Conservation (phyloP, 2,329 filamentous ascomycete species). For the Nemania diffusa region DNA sequence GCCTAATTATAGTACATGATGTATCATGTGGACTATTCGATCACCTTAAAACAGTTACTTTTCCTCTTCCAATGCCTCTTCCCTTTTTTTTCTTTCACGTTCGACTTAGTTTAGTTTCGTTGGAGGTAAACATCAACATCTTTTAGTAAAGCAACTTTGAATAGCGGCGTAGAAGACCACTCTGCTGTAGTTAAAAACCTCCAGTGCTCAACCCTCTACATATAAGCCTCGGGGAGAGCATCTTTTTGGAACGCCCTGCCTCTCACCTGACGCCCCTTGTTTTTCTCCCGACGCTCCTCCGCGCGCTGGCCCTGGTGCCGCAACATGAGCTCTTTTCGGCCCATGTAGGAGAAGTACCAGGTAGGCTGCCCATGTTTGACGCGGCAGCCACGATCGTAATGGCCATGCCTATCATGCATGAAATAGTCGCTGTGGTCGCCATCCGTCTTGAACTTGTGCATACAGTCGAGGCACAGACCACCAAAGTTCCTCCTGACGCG, state of each 20-base stretch:
- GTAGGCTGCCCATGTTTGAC: constrained; percentile 6
- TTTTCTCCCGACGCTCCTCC: neutral
- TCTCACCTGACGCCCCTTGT: neutral
- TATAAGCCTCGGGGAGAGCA: neutral
- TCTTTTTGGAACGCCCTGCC: neutral
- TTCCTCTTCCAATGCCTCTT: neutral
- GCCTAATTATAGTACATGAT: neutral
- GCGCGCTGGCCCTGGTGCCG: neutral
- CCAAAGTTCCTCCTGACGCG: constrained; percentile 9
- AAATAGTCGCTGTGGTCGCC: constrained; percentile 15
- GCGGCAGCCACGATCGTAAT: constrained; percentile 2
- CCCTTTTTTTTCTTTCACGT: neutral
- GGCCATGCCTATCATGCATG: neutral
- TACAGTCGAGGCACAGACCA: constrained; percentile 14
- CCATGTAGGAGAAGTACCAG: constrained; percentile 17
- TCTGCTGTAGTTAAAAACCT: neutral
- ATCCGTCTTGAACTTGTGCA: constrained; percentile 20
- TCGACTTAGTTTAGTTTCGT: neutral
- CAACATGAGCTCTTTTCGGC: constrained; percentile 3
- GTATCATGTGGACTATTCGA: neutral
- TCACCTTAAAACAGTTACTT: neutral
- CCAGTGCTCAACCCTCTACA: neutral
- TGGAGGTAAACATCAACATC: neutral
- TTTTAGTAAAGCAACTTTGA: neutral
- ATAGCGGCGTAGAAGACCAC: neutral